A percentile compares a stretch with the other conserved stretches of the same genome.
phyloP scores from a whole-genome alignment of 257 asterid species.

The Solanum rostratum region DNA sequence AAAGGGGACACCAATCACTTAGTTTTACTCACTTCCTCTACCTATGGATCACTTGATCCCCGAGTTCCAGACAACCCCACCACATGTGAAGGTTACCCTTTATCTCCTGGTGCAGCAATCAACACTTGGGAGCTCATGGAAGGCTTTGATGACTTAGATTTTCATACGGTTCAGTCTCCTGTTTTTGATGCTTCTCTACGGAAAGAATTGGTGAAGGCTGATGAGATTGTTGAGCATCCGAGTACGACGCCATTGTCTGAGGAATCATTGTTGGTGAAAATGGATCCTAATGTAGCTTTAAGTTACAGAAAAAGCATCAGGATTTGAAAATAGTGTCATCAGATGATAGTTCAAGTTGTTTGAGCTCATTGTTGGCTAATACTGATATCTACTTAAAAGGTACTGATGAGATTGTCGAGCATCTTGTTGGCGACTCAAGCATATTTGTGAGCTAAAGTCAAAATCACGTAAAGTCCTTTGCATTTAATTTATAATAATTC shows the following conservation, averaged over 20 bases:
- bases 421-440: too few species aligned
- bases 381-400: not conserved
- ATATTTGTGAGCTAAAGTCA: too few species aligned
- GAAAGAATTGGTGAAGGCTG: constrained; percentile 4
- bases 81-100: constrained; percentile 28
- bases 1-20: constrained; percentile 60
- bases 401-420: constrained; percentile 21
- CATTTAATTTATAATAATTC: too few species aligned
- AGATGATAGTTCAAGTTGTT: not conserved
- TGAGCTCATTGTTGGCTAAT: constrained; percentile 1
- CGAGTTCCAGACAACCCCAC: constrained; percentile 9
- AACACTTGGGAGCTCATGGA: constrained; percentile 98
- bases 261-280: constrained; percentile 27
- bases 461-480: too few species aligned
- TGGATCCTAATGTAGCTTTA: constrained; percentile 26
- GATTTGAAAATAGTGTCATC: constrained; percentile 3
- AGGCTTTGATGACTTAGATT: constrained; percentile 67
- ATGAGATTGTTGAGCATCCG: constrained; percentile 29
- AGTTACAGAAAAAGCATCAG: constrained; percentile 23
- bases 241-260: constrained; percentile 26
- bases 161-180: constrained; percentile 31
- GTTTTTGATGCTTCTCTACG: not conserved
- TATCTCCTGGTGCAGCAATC: constrained; percentile 76
- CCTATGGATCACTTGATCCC: constrained; percentile 63
- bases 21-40: constrained; percentile 71